phyloP scores from a whole-genome alignment of 2,329 filamentous ascomycete genomes.

The Clonostachys solani region DNA sequence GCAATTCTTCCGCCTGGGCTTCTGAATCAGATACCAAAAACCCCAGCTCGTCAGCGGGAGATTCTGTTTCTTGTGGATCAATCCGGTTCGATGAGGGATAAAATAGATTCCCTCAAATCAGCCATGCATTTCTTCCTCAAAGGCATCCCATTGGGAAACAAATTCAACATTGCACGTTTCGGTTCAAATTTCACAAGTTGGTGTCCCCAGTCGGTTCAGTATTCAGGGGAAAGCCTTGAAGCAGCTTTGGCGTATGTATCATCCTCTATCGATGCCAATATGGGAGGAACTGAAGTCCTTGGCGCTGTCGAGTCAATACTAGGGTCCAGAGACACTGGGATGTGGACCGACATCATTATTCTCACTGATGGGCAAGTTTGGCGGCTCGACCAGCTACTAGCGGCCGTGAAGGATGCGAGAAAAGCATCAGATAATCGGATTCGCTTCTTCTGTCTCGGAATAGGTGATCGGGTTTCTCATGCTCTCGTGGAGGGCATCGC shows the following conservation, averaged over 20 bases:
- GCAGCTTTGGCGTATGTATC: slow-evolving; percentile 1
- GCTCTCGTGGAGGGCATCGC: slow-evolving; percentile 56
- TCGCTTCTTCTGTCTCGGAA: slow-evolving; percentile 53
- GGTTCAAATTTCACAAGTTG: not conserved
- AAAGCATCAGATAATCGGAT: slow-evolving; percentile 17
- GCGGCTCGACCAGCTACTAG: slow-evolving; percentile 1
- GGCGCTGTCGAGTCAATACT: not conserved
- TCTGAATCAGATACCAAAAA: not conserved
- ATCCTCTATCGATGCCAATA: slow-evolving; percentile 1
- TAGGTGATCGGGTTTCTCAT: slow-evolving; percentile 49
- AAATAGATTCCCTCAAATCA: slow-evolving; percentile 39
- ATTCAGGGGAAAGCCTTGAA: not conserved
- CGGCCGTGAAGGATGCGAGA: not conserved
- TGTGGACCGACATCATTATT: slow-evolving; percentile 2
- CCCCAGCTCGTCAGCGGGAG: not conserved
- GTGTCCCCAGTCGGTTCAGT: slow-evolving; percentile 1
- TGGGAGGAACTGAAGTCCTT: slow-evolving; percentile 4
- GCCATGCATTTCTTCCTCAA: slow-evolving; percentile 55
- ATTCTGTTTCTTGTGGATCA: slow-evolving; percentile 13
- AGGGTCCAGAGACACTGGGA: not conserved
- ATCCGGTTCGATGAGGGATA: slow-evolving; percentile 34
- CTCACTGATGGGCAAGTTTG: slow-evolving; percentile 3
- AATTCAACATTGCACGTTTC: slow-evolving; percentile 40
- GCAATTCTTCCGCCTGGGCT: not conserved
- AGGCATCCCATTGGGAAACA: slow-evolving; percentile 33